Conservation (phyloP, 257 asterid genomes). For the Verbascum thapsus region DNA sequence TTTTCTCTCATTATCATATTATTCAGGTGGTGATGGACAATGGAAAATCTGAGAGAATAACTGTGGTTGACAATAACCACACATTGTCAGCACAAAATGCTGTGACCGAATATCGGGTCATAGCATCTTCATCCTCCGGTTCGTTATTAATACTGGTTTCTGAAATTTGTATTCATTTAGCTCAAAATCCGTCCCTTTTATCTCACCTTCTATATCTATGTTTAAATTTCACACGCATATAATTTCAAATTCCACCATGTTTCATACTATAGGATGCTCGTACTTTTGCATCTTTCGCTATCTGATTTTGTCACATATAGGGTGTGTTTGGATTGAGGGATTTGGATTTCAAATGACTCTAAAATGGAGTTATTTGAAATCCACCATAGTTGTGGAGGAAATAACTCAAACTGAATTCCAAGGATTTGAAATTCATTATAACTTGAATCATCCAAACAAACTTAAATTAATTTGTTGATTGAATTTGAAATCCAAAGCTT, state of each 20-base stretch:
- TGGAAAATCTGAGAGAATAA: slow-evolving; percentile 84
- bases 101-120: slow-evolving; percentile 73
- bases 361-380: too few species aligned
- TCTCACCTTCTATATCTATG: slow-evolving; percentile 19
- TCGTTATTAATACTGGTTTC: slow-evolving; percentile 30
- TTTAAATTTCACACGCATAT: slow-evolving; percentile 6
- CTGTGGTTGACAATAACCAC: slow-evolving; percentile 52
- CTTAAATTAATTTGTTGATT: too few species aligned
- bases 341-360: too few species aligned
- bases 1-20: slow-evolving; percentile 2
- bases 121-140: slow-evolving; percentile 66
- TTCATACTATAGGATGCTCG: not conserved
- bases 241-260: slow-evolving; percentile 4
- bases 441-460: too few species aligned
- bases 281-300: not conserved
- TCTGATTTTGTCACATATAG: too few species aligned
- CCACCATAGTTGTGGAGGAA: too few species aligned
- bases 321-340: too few species aligned
- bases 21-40: slow-evolving; percentile 72
- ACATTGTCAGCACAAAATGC: slow-evolving; percentile 70
- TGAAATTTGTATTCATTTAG: slow-evolving; percentile 9
- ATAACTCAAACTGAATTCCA: too few species aligned
- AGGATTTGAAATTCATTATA: too few species aligned
- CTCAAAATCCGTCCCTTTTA: not conserved
- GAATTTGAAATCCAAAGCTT: too few species aligned